These are phyloP conservation scores for Lipomyces yamadae DNA, from an alignment of 805 yeast genomes.

Conservation along the genomic window DNA sequence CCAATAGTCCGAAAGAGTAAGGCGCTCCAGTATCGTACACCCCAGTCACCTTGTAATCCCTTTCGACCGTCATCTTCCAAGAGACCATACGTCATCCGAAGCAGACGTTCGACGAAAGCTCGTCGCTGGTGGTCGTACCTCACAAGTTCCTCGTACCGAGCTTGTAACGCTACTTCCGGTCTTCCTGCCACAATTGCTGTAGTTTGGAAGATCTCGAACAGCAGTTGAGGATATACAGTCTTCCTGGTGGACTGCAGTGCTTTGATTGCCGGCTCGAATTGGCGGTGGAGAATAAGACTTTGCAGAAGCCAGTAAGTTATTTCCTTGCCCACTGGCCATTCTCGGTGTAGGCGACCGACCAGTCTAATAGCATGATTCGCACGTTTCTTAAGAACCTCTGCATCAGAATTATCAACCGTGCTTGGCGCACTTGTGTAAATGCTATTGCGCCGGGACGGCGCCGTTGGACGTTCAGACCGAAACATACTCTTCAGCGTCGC, in stretches of 20 bases:
- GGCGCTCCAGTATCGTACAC: neutral
- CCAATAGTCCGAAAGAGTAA: neutral
- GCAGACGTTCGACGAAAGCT: neutral
- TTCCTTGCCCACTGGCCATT: conserved; percentile 4
- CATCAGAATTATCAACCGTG: conserved; percentile 1
- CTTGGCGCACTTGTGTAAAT: conserved; percentile 1
- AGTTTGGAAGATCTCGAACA: conserved; percentile 8
- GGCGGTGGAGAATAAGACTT: conserved; percentile 10
- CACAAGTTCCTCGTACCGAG: conserved; percentile 6
- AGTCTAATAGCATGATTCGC: neutral
- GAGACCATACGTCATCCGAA: neutral
- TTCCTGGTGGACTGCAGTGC: neutral
- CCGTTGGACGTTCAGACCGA: neutral
- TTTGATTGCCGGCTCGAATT: conserved; percentile 14
- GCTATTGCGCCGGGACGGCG: neutral
- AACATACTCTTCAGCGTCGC: neutral
- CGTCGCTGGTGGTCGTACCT: neutral
- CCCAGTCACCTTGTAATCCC: conserved; percentile 5
- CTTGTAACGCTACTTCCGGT: conserved; percentile 6
- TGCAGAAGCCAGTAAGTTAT: conserved; percentile 20
- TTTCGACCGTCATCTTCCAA: neutral
- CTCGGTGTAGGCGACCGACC: conserved; percentile 1
- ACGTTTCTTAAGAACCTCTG: conserved; percentile 1
- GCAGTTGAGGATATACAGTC: neutral
- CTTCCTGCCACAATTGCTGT: conserved; percentile 4